Conservation (phyloP, 139 green algal genomes). For the Haematococcus sp. region DNA sequence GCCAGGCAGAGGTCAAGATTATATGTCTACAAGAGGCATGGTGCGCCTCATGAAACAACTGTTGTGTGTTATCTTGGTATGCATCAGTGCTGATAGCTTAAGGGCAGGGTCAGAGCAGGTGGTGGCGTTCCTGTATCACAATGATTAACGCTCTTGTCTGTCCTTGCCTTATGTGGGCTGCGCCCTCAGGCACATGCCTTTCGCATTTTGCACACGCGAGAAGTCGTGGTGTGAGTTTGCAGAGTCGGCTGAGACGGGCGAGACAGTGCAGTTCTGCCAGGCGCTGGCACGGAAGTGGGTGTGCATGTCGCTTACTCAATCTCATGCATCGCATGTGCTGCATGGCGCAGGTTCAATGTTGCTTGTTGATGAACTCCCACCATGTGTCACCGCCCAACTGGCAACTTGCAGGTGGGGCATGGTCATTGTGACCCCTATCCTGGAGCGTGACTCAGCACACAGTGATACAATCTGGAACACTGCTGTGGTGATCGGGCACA, state of each 20-base stretch:
- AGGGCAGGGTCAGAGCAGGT: no score
- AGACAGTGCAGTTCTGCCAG: slow-evolving; percentile 51
- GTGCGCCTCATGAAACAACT: no score
- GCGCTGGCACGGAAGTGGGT: slow-evolving; percentile 31
- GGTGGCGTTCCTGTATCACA: no score
- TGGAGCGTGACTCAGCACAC: slow-evolving; percentile 85
- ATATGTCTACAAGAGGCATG: slow-evolving; percentile 95
- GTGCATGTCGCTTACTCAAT: background rate
- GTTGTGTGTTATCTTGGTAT: no score
- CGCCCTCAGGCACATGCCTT: slow-evolving; percentile 83
- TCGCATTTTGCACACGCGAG: slow-evolving; percentile 96
- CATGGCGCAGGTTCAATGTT: no score
- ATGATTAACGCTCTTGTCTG: no score
- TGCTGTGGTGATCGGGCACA: slow-evolving; percentile 92
- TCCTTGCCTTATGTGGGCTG: no score
- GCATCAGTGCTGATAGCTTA: no score
- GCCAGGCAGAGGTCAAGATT: slow-evolving; percentile 78
- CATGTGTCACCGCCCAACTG: slow-evolving; percentile 19
- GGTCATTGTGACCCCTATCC: slow-evolving; percentile 91
- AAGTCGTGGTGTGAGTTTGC: slow-evolving; percentile 93
- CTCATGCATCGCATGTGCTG: background rate
- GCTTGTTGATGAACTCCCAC: background rate
- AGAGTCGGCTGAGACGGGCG: slow-evolving; percentile 71
- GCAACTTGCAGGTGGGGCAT: slow-evolving; percentile 79
- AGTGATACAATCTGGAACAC: slow-evolving; percentile 95